Percentiles rank a stretch among this genome's conserved stretches.
These are phyloP conservation scores for Calonectria pteridis DNA, from an alignment of 2,329 filamentous ascomycete genomes.

Conservation along the genomic window DNA sequence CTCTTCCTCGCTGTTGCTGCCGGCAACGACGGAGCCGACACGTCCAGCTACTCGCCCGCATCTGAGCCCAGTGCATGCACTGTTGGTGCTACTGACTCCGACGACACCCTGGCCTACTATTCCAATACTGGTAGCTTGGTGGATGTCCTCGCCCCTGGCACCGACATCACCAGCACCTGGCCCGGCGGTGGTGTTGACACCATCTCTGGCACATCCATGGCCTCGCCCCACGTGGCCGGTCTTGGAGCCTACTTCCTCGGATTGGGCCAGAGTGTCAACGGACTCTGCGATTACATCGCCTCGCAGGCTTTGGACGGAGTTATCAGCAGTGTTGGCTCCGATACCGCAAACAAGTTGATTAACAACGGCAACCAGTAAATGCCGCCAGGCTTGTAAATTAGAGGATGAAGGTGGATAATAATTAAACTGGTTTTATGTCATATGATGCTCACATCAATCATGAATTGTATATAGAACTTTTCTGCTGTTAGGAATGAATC, in stretches of 20 bases:
- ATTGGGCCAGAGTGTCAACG: conserved; percentile 45
- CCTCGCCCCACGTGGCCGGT: conserved; percentile 57
- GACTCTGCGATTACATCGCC: conserved; percentile 37
- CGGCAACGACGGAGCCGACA: conserved; percentile 63
- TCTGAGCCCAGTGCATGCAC: conserved; percentile 63
- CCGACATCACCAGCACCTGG: conserved; percentile 62
- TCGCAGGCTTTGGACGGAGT: conserved; percentile 52
- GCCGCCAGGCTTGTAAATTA: background rate
- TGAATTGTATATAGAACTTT: background rate
- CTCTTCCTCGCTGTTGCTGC: conserved; percentile 69
- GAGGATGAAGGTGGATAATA: background rate
- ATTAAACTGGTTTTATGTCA: background rate
- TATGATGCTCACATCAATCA: background rate
- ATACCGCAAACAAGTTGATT: background rate
- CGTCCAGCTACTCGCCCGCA: conserved; percentile 61
- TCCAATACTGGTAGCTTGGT: conserved; percentile 65
- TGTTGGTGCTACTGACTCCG: conserved; percentile 60
- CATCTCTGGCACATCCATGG: conserved; percentile 62
- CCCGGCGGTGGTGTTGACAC: conserved; percentile 57
- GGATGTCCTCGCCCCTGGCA: conserved; percentile 66
- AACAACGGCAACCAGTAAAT: conserved; percentile 2
- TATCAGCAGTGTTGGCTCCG: background rate
- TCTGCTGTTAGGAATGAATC: too few species aligned
- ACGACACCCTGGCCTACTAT: conserved; percentile 58
- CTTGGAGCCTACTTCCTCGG: conserved; percentile 60